A percentile compares a stretch with the other conserved stretches of the same genome.
phyloP scores from a whole-genome alignment of 2,329 filamentous ascomycete genomes.

The Calonectria fujianensis region DNA sequence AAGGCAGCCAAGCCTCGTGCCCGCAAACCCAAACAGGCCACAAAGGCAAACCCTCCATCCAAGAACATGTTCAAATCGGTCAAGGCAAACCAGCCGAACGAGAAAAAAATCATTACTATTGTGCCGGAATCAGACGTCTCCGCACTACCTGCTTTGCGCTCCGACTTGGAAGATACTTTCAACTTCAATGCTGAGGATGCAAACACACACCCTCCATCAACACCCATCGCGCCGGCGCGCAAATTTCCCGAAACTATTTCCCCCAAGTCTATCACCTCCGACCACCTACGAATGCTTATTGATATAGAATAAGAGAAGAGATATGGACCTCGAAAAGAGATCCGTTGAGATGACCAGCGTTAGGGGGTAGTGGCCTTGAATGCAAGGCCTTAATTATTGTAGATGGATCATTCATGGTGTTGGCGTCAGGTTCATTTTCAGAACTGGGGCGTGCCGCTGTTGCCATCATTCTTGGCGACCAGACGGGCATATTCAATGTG shows the following conservation, averaged over 20 bases:
- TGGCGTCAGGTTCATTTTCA: conserved; percentile 45
- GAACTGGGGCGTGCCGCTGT: conserved; percentile 33
- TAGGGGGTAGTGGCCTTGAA: conserved; percentile 28
- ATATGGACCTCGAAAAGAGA: neutral
- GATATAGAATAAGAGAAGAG: conserved; percentile 48
- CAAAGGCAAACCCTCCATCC: conserved; percentile 62
- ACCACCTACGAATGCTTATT: conserved; percentile 63
- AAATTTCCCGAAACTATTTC: conserved; percentile 63
- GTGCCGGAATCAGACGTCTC: conserved; percentile 24
- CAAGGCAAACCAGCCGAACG: conserved; percentile 46
- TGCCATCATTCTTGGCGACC: conserved; percentile 28
- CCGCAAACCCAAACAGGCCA: conserved; percentile 59
- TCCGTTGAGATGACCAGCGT: conserved; percentile 16
- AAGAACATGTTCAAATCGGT: conserved; percentile 61
- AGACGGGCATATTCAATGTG: conserved; percentile 34
- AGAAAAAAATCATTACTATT: conserved; percentile 44
- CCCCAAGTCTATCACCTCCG: conserved; percentile 63
- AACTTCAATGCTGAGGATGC: conserved; percentile 40
- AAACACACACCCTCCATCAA: conserved; percentile 44
- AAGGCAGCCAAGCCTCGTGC: conserved; percentile 57
- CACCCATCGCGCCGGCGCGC: conserved; percentile 45
- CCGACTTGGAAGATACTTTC: conserved; percentile 47
- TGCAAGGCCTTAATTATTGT: conserved; percentile 36
- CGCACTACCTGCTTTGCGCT: conserved; percentile 53
- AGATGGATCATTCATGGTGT: conserved; percentile 43